phyloP scores from a whole-genome alignment of 208 protist genomes.

The Endotrypanum monterogeii region DNA sequence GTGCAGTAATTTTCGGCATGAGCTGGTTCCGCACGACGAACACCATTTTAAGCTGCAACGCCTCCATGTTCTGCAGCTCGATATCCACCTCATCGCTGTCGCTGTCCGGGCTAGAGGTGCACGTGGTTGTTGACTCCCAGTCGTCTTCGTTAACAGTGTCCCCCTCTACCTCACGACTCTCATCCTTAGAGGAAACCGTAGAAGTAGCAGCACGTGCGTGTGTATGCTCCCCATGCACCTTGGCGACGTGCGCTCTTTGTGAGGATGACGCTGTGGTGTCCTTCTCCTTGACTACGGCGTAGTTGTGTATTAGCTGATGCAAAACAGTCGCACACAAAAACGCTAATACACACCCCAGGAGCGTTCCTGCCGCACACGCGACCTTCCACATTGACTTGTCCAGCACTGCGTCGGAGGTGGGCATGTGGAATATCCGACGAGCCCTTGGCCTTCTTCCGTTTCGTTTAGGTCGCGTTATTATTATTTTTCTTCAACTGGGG shows the following conservation, averaged over 20 bases:
- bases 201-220: not conserved
- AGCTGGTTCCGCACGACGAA: slow-evolving; percentile 58
- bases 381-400: not conserved
- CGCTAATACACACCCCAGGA: slow-evolving; percentile 12
- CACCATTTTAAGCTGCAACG: slow-evolving; percentile 69
- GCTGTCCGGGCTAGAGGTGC: not conserved
- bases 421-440: not conserved
- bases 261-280: not conserved
- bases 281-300: not conserved
- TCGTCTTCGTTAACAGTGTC: slow-evolving; percentile 18
- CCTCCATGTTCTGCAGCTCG: slow-evolving; percentile 58
- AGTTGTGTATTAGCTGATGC: not conserved
- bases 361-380: not conserved
- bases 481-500: not conserved
- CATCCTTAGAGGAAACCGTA: not conserved
- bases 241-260: slow-evolving; percentile 19
- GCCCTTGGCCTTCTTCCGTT: not conserved
- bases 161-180: not conserved
- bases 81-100: slow-evolving; percentile 25
- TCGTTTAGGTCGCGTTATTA: not conserved
- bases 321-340: slow-evolving; percentile 5
- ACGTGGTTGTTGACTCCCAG: slow-evolving; percentile 5
- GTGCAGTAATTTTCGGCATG: slow-evolving; percentile 42
- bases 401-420: not conserved
- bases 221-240: slow-evolving; percentile 24